Evolutionary conservation across 805 yeast species (phyloP), one percentile per base, ranked within the genome.

Genomic region (Candida berthetii): DNA sequence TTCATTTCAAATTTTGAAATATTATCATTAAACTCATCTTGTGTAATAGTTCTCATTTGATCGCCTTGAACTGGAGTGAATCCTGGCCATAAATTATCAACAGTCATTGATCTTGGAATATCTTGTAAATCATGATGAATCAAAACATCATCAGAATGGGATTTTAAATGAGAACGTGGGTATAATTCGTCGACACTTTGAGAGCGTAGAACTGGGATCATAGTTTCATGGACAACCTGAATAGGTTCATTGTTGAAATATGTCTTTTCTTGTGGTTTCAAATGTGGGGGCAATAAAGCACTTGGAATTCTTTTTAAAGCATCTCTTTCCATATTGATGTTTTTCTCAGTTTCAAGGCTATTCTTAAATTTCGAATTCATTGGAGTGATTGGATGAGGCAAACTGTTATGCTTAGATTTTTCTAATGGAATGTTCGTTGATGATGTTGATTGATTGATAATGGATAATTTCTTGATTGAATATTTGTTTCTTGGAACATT

Each of bases 261-360:
- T 32, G 17, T 25, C 17, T 43, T 43, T 10, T 39, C 48, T 19
- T 47, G 52, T n/a, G 49, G 49, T 36, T 47, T 50, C 36, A 55
- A 29, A 40, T 55, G 60, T 2, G 60, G 60, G 9, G 60, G 59
- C 2, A 55, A 33, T 16, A 55, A 38, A 7, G 40, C 58, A 34
- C 47, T 44, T 11, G 60, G 60, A 11, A 54, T 50, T 44, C 60
- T 47, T 17, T 39, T 54, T 19, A 55, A 36, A 2, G 59, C 59
- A 39, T 53, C 55, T 38, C 55, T 47, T 37, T 55, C 60, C 2
- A 49, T 22, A 31, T 41, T 38, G 4, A 54, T 20, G 13, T 35
- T 43, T 35, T 43, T 52, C 2, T 47, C 42, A 2, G 40, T 31
- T 3, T 33, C 25, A 33, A 17, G 40, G 7, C n/a, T 22, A 10